Conservation (phyloP, 2,329 filamentous ascomycete species). For the Cryphonectria carpinicola region DNA sequence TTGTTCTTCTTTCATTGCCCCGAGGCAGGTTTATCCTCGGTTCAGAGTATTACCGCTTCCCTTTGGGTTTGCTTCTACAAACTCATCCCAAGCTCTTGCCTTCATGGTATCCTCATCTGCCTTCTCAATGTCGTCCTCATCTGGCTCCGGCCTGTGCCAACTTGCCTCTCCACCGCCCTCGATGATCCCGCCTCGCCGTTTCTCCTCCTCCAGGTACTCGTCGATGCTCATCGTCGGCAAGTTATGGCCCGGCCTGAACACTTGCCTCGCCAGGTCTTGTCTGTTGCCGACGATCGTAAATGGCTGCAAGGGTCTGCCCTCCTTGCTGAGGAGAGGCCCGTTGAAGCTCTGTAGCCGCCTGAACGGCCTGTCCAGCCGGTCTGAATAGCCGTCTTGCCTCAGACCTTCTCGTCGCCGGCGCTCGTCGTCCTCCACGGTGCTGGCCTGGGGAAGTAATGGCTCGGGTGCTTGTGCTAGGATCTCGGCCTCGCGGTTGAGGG, state of each 20-base stretch:
- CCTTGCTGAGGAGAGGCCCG: conserved; percentile 70
- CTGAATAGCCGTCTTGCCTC: conserved; percentile 57
- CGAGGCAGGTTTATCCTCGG: conserved; percentile 55
- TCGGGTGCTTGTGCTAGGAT: conserved; percentile 77
- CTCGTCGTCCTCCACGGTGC: conserved; percentile 51
- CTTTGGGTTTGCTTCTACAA: conserved; percentile 83
- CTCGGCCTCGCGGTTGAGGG: conserved; percentile 80
- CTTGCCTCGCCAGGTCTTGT: conserved; percentile 74
- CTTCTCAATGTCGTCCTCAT: conserved; percentile 90
- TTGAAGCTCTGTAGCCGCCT: conserved; percentile 51
- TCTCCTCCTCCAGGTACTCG: conserved; percentile 94
- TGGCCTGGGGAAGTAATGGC: conserved; percentile 48
- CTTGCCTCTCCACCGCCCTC: conserved; percentile 85
- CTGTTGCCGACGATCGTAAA: conserved; percentile 84
- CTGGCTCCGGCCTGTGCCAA: conserved; percentile 68
- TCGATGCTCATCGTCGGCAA: conserved; percentile 97
- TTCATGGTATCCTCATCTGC: conserved; percentile 92
- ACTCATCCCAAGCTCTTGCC: conserved; percentile 94
- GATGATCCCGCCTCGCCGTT: conserved; percentile 81
- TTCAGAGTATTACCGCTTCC: conserved; percentile 84
- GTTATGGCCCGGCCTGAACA: conserved; percentile 90
- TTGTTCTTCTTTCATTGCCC: conserved; percentile 1
- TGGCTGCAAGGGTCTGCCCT: conserved; percentile 85
- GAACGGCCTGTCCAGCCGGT: conserved; percentile 72
- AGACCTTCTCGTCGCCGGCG: conserved; percentile 40